Evolutionary conservation across 164 flowering plant species (phyloP).

Genomic region (Buxus sempervirens): DNA sequence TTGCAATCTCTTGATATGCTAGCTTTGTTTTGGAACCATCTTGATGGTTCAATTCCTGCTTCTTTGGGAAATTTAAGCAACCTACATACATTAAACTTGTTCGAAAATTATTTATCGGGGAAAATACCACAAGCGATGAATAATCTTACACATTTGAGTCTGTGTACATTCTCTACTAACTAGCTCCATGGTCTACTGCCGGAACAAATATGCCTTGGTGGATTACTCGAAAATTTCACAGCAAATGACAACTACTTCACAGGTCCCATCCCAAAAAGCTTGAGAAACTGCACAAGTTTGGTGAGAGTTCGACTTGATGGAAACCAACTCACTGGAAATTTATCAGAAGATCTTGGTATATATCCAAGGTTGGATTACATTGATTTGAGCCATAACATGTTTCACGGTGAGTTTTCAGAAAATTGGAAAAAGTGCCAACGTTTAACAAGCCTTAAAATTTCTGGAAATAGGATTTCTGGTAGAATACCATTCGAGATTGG

Average conservation of each 20-base stretch:
- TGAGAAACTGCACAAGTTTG: background rate
- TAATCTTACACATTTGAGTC: background rate
- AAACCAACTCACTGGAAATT: background rate
- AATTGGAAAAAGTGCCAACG: background rate
- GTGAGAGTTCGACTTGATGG: conserved; percentile 2
- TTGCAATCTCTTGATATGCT: background rate
- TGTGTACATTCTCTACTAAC: background rate
- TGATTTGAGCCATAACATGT: conserved; percentile 1
- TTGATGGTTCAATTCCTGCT: background rate
- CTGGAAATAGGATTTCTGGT: background rate
- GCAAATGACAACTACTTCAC: background rate
- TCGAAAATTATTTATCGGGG: background rate
- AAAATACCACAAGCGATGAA: background rate
- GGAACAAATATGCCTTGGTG: background rate
- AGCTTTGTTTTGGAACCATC: background rate
- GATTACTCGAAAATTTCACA: background rate
- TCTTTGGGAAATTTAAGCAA: conserved; percentile 6
- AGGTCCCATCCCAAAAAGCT: conserved; percentile 1
- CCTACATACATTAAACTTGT: background rate
- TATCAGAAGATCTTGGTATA: background rate
- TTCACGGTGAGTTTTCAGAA: background rate
- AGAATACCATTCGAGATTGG: background rate
- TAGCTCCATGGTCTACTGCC: background rate
- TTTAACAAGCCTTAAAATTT: background rate
- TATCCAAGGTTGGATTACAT: background rate